Percentiles rank a stretch among this genome's conserved stretches.
These are phyloP conservation scores for Arctium minus DNA, from an alignment of 129 eudicot species.

Conservation along the genomic window DNA sequence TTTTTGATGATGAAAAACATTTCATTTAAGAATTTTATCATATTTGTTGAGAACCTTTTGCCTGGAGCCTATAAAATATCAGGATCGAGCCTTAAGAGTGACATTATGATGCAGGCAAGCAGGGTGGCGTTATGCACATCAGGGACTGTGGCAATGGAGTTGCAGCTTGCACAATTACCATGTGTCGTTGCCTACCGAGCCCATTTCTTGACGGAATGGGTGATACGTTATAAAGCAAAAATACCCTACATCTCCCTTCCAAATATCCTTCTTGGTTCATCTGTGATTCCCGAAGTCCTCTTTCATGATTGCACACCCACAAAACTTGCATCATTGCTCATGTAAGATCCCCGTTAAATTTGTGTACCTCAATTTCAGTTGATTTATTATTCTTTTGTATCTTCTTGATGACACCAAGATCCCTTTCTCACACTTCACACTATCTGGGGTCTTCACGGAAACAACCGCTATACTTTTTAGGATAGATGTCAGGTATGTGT, in stretches of 20 bases:
- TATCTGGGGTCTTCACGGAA: too few relatives aligned
- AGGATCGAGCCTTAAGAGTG: not conserved
- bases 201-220: slow-evolving; percentile 80
- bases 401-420: slow-evolving; percentile 1
- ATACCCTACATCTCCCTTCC: slow-evolving; percentile 84
- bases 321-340: slow-evolving; percentile 52
- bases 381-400: not conserved
- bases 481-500: not conserved
- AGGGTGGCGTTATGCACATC: slow-evolving; percentile 83
- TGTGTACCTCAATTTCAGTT: not conserved
- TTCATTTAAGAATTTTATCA: too few relatives aligned
- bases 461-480: too few relatives aligned
- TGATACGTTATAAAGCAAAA: slow-evolving; percentile 80
- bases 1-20: too few relatives aligned
- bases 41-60: too few relatives aligned
- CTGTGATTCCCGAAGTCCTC: slow-evolving; percentile 81
- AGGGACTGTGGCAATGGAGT: slow-evolving; percentile 91
- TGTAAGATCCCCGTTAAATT: slow-evolving; percentile 37
- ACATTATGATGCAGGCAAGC: slow-evolving; percentile 64
- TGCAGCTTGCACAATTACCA: slow-evolving; percentile 91
- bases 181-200: slow-evolving; percentile 98
- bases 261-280: slow-evolving; percentile 68
- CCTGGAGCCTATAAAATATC: not conserved
- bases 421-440: not conserved
- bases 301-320: slow-evolving; percentile 70